phyloP scores from a whole-genome alignment of 768 basidiomycete genomes.

The Termitomyces bulborhizus region DNA sequence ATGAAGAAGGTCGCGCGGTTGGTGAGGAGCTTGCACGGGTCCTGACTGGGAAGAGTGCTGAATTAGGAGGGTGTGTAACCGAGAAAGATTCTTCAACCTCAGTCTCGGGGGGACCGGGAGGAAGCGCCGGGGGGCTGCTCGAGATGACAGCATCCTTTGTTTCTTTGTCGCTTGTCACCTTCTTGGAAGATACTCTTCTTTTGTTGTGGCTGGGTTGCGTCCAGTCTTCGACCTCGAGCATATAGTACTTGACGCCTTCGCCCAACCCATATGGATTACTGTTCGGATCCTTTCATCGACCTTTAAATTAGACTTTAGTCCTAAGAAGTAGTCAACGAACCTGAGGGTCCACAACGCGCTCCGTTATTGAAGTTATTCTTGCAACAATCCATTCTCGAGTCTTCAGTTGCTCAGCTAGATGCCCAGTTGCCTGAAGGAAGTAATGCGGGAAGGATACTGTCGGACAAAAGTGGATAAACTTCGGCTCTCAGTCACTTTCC shows the following conservation, averaged over 20 bases:
- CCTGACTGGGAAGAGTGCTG: constrained; percentile 60
- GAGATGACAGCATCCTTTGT: constrained; percentile 27
- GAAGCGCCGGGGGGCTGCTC: constrained; percentile 34
- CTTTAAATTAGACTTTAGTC: constrained; percentile 3
- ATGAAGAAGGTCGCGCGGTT: constrained; percentile 67
- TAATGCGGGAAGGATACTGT: constrained; percentile 96
- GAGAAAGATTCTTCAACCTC: constrained; percentile 73
- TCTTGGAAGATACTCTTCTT: constrained; percentile 48
- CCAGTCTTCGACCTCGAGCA: constrained; percentile 94
- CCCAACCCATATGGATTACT: constrained; percentile 89
- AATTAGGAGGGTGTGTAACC: constrained; percentile 58
- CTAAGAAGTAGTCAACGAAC: constrained; percentile 29
- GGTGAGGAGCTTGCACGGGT: constrained; percentile 63
- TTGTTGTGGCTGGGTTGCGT: constrained; percentile 69
- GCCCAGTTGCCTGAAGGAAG: constrained; percentile 85
- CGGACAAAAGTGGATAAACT: constrained; percentile 20
- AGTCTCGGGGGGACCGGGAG: constrained; percentile 58
- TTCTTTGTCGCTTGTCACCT: constrained; percentile 37
- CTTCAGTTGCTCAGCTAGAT: constrained; percentile 84
- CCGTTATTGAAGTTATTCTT: constrained; percentile 81
- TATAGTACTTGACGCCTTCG: constrained; percentile 88
- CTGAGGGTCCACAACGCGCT: constrained; percentile 76
- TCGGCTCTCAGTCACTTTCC: constrained; percentile 22
- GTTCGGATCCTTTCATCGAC: constrained; percentile 52
- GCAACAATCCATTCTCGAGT: constrained; percentile 94